Base-by-base conservation (phyloP, 75 land plant species). In the Pinus taeda region DNA sequence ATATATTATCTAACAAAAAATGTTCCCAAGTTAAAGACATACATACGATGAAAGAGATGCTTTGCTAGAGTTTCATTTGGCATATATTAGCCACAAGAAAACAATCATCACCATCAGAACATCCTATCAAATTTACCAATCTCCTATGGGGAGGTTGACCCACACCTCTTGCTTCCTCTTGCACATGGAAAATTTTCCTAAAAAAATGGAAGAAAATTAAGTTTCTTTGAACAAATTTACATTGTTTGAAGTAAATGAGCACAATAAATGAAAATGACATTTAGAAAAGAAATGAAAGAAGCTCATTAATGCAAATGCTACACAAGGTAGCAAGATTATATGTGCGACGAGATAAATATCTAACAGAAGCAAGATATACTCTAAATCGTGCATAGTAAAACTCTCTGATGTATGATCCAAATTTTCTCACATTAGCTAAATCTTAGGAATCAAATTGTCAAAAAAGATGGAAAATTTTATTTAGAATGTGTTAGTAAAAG, bases 11-110 rank as follows among this genome's bases (percentile, higher is more conserved):
- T 45, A 45, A 4, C 49, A 45, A 45, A 45, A 45, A 42, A 45
- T 45, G 8, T 45, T 45, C 7, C 5, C 5, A 45, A 60, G 61
- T n/a, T 60, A 4, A 18, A 60, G 6, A 71, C 13, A 4, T 13
- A 82, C 94, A 75, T 83, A 93, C 95, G 91, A 80, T 93, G 95
- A 57, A 93, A 93, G 17, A 93, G 87, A 85, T 93, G 95, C 80
- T 89, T 93, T 12, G 95, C 87, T 29, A 90, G 87, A 12, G 92
- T 90, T 60, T 90, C 92, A 77, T 90, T 85, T 1, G 91, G 92
- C 92, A 90, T 90, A 74, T 85, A 90, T 75, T 91, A 12, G 92
- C 92, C 59, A 90, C 91, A 17, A 90, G 79, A 60, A 89, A 80
- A 20, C 92, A 75, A 74, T 90, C 92, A 61, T 90, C 92, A 3